Percentiles rank a stretch among this genome's conserved stretches.
phyloP scores from a whole-genome alignment of 2,329 filamentous ascomycete genomes.

The Epichloe bromicola region DNA sequence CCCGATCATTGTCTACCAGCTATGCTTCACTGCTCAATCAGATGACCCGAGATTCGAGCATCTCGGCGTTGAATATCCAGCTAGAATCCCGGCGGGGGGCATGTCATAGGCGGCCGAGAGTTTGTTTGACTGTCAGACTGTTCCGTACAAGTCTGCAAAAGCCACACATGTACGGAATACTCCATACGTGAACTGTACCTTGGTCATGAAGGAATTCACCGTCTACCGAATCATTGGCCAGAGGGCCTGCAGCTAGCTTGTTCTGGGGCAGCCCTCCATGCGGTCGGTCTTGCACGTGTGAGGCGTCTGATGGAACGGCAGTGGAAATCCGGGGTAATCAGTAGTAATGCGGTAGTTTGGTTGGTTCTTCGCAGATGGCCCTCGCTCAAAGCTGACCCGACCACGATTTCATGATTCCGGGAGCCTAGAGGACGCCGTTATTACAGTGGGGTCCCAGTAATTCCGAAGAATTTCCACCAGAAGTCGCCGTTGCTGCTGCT shows the following conservation, averaged over 20 bases:
- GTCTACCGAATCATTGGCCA: not conserved
- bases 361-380: not conserved
- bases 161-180: not conserved
- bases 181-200: too few species aligned
- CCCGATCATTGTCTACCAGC: not conserved
- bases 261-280: not conserved
- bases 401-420: too few species aligned
- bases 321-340: not conserved
- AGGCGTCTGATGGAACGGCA: not conserved
- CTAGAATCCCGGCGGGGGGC: not conserved
- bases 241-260: not conserved
- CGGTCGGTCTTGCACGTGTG: not conserved
- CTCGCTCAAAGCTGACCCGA: too few species aligned
- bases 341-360: not conserved
- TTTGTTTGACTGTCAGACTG: not conserved
- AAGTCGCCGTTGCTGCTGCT: too few species aligned
- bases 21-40: not conserved
- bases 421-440: too few species aligned
- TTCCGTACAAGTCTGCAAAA: not conserved
- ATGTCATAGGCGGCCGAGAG: not conserved
- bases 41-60: too few species aligned
- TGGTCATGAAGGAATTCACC: not conserved
- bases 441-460: too few species aligned
- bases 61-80: not conserved
- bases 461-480: too few species aligned